Evolutionary conservation across 2,329 filamentous ascomycete genomes (phyloP).

Genomic region (Calycina marina): DNA sequence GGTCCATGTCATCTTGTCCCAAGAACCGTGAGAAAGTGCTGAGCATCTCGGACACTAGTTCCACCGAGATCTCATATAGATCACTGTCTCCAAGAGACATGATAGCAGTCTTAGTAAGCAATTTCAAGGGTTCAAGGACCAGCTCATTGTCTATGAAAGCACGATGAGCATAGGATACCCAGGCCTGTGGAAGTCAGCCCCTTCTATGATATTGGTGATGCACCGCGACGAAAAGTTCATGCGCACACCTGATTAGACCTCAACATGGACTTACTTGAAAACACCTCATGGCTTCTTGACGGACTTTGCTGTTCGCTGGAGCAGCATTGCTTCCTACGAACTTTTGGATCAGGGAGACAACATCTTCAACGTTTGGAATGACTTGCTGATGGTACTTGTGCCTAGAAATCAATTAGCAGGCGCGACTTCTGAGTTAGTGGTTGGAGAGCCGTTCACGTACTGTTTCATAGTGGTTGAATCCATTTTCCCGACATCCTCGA

Average conservation of each 20-base stretch:
- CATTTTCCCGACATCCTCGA: constrained; percentile 53
- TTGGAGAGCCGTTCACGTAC: constrained; percentile 21
- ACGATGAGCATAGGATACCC: constrained; percentile 60
- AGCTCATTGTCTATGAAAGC: constrained; percentile 41
- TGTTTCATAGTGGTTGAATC: constrained; percentile 46
- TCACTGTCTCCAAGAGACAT: constrained; percentile 42
- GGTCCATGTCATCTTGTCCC: constrained; percentile 38
- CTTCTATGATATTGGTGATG: too few relatives aligned
- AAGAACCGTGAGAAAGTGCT: constrained; percentile 51
- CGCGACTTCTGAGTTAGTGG: not conserved
- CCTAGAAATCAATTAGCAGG: constrained; percentile 17
- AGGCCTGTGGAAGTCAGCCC: constrained; percentile 50
- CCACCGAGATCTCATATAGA: constrained; percentile 44
- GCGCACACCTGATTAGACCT: too few relatives aligned
- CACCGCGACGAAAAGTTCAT: too few relatives aligned
- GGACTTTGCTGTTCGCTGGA: constrained; percentile 28
- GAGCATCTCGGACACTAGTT: constrained; percentile 50
- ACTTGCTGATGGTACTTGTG: constrained; percentile 35
- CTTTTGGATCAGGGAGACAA: constrained; percentile 31
- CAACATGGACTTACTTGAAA: constrained; percentile 45
- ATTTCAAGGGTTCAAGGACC: constrained; percentile 42
- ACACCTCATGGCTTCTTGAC: constrained; percentile 43
- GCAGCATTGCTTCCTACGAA: constrained; percentile 26
- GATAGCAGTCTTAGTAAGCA: constrained; percentile 44
- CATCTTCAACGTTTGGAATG: constrained; percentile 34